Base-by-base conservation (phyloP, 2,329 filamentous ascomycete genomes). In the Lachnellula arida region DNA sequence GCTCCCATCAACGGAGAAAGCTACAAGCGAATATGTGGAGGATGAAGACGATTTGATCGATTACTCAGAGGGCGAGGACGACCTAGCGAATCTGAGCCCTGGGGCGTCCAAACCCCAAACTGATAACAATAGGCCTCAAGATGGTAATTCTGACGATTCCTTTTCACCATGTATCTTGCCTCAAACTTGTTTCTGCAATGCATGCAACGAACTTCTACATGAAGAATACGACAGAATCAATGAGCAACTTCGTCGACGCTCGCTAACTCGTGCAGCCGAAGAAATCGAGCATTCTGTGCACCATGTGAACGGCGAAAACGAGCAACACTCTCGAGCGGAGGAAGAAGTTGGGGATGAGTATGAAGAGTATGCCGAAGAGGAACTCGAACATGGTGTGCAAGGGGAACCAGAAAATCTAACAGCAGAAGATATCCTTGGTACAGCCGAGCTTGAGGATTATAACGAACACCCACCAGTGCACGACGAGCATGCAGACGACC, bases 21-120 rank as follows among this genome's bases (percentile, higher is more conserved):
- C 44, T 34, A 28, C 14, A n/a, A 39, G 19, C 22, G 42, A 56
- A 51, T 7, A 53, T 15, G 17, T 54, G 46, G 59, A 67, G 42
- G 66, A 70, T 48, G 68, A 73, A n/a, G 73, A 71, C 12, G 75
- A 78, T 60, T 56, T 75, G n/a, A 72, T 77, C 62, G 76, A 78
- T 57, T 81, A 79, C 63, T 76, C 77, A 23, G 78, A 81, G 55
- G 74, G 71, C n/a, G 73, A 76, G 46, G 19, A 42, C 15, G 54
- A 60, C 52, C 25, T 9, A 23, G 17, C 7, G n/a, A 48, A 39
- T 47, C n/a, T 12, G 19, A n/a, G 6, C 35, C 19, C 32, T 28
- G 22, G 3, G 12, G 4, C 34, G 9, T 39, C n/a, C 19, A 46
- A 54, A 28, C 46, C 23, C 15, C 15, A 49, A 43, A 51, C 53